Conservation (phyloP, 2,329 filamentous ascomycete species). For the Penicillium sp. region DNA sequence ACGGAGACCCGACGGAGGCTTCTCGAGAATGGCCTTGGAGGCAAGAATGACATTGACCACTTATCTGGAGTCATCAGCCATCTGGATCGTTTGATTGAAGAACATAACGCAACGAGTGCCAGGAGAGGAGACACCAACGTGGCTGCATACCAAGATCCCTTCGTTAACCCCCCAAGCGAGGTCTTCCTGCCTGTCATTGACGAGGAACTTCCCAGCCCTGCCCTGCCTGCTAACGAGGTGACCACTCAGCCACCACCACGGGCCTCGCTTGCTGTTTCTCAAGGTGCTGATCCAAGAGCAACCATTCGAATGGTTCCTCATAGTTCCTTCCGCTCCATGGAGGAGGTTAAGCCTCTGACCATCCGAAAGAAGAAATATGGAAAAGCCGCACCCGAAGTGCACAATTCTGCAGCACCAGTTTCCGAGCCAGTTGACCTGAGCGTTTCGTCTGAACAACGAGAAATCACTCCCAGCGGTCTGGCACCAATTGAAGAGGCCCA, state of each 20-base stretch:
- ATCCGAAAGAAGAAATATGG: constrained; percentile 50
- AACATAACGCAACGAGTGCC: constrained; percentile 25
- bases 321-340: constrained; percentile 49
- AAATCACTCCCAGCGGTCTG: constrained; percentile 32
- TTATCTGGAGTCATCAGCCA: constrained; percentile 62
- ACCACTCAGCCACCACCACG: constrained; percentile 15
- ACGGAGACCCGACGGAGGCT: constrained; percentile 61
- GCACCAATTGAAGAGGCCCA: constrained; percentile 48
- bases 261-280: not conserved
- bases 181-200: constrained; percentile 52
- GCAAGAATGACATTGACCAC: constrained; percentile 49
- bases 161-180: constrained; percentile 18
- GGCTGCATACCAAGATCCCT: constrained; percentile 18
- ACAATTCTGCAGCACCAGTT: not conserved
- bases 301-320: constrained; percentile 61
- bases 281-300: constrained; percentile 30
- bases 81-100: constrained; percentile 58
- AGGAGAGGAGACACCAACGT: constrained; percentile 4
- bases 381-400: constrained; percentile 1
- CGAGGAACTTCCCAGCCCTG: constrained; percentile 44
- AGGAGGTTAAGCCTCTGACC: constrained; percentile 54
- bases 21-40: constrained; percentile 51
- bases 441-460: constrained; percentile 27
- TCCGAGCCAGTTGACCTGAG: constrained; percentile 1
- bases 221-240: constrained; percentile 8